Percentiles rank a stretch among this genome's conserved stretches.
These are phyloP conservation scores for Aspergillus japonicus DNA, from an alignment of 2,329 filamentous ascomycete species.

Conservation along the genomic window DNA sequence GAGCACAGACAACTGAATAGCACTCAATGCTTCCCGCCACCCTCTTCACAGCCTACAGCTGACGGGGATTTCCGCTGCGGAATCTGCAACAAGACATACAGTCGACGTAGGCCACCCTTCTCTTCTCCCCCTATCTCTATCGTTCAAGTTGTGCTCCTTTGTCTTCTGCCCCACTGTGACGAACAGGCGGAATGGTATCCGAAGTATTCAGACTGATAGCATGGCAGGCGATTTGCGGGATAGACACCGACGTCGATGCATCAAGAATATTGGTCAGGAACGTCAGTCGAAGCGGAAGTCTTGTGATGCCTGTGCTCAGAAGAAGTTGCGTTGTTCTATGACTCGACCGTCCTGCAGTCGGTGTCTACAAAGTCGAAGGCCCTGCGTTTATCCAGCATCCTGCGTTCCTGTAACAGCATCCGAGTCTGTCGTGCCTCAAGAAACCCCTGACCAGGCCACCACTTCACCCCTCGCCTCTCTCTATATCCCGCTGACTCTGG, in stretches of 20 bases:
- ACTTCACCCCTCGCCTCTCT: neutral
- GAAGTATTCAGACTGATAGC: neutral
- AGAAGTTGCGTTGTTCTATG: conserved; percentile 22
- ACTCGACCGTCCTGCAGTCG: conserved; percentile 18
- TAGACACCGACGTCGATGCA: conserved; percentile 21
- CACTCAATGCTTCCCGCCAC: conserved; percentile 9
- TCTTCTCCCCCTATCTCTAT: neutral
- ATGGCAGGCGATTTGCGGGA: conserved; percentile 20
- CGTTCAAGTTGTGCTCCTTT: neutral
- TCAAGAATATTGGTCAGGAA: conserved; percentile 18
- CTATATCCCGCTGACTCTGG: neutral
- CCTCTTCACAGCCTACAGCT: conserved; percentile 21
- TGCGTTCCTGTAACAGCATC: conserved; percentile 7
- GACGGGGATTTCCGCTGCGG: conserved; percentile 17
- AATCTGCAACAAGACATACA: conserved; percentile 20
- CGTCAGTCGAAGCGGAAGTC: conserved; percentile 22
- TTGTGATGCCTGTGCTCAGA: conserved; percentile 20
- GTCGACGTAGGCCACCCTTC: conserved; percentile 15
- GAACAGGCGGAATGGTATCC: neutral
- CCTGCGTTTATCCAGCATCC: conserved; percentile 16
- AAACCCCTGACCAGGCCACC: neutral
- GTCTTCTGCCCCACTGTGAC: neutral
- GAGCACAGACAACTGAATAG: neutral
- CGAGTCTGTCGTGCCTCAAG: neutral
- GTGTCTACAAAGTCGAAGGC: conserved; percentile 14